Conservation (phyloP, 2,329 filamentous ascomycete genomes). For the Verticillium klebahnii region DNA sequence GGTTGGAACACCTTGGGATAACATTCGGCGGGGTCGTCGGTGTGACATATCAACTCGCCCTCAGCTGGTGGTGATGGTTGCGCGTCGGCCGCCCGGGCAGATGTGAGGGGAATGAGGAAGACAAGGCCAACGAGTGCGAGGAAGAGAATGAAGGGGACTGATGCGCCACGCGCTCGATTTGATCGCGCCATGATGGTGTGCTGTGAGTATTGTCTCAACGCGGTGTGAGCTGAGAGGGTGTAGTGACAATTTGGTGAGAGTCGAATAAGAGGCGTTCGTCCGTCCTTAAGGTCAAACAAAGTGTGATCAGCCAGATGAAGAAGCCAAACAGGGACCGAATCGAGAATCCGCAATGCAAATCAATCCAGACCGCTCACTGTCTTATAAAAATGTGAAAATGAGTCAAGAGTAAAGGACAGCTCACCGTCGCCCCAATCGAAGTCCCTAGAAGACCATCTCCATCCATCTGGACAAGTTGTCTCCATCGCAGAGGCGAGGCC, state of each 20-base stretch:
- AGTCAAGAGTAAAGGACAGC: constrained; percentile 13
- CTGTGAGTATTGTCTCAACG: not conserved
- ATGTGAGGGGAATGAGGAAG: constrained; percentile 5
- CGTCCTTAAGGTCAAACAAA: not conserved
- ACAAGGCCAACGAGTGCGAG: constrained; percentile 7
- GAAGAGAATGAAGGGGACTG: constrained; percentile 4
- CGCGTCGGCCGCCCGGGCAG: constrained; percentile 2
- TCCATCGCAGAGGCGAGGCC: constrained; percentile 8
- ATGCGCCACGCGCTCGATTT: not conserved
- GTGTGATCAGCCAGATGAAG: not conserved
- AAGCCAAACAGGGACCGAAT: not conserved
- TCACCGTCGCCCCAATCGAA: constrained; percentile 10
- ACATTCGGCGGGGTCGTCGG: constrained; percentile 54
- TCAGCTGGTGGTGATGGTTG: constrained; percentile 28
- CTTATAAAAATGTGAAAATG: not conserved
- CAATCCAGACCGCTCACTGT: not conserved
- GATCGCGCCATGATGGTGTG: constrained; percentile 4
- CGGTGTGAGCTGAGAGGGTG: not conserved
- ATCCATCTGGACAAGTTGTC: constrained; percentile 10
- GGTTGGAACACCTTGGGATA: constrained; percentile 61
- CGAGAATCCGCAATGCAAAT: not conserved
- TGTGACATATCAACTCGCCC: constrained; percentile 61
- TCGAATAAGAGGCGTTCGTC: not conserved
- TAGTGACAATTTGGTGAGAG: not conserved
- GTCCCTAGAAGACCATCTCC: constrained; percentile 6